Conservation (phyloP, 345 rosid genomes). For the Syzygium aromaticum region DNA sequence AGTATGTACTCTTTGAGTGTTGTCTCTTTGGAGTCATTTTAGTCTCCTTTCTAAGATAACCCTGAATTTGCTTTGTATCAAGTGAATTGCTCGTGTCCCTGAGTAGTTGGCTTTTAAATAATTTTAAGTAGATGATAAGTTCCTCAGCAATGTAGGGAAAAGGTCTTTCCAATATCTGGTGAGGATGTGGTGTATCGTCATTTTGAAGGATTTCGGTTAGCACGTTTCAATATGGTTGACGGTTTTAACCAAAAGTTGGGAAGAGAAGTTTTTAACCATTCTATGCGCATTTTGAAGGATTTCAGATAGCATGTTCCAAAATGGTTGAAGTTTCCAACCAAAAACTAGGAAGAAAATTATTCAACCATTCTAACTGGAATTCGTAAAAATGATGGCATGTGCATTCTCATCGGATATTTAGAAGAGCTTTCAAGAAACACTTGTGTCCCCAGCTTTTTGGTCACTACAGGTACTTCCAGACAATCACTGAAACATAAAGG, state of each 20-base stretch:
- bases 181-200: neutral
- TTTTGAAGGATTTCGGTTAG: neutral
- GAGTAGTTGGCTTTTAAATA: neutral
- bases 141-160: neutral
- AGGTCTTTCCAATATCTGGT: neutral
- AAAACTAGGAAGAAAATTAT: neutral
- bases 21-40: neutral
- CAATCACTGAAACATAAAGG: neutral
- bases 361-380: neutral
- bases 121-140: neutral
- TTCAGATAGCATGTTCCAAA: neutral
- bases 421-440: neutral
- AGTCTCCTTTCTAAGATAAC: neutral
- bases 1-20: constrained; percentile 31
- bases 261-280: neutral
- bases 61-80: neutral
- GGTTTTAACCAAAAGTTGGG: neutral
- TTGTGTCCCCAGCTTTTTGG: neutral
- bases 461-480: neutral
- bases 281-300: neutral
- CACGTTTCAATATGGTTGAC: neutral
- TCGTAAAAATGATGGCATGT: neutral
- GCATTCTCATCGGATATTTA: neutral
- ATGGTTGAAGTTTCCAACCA: neutral
- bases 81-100: neutral